Evolutionary conservation across 441 rosid genomes (phyloP), one percentile per base, ranked within the genome.

Genomic region (Biscutella auriculata): DNA sequence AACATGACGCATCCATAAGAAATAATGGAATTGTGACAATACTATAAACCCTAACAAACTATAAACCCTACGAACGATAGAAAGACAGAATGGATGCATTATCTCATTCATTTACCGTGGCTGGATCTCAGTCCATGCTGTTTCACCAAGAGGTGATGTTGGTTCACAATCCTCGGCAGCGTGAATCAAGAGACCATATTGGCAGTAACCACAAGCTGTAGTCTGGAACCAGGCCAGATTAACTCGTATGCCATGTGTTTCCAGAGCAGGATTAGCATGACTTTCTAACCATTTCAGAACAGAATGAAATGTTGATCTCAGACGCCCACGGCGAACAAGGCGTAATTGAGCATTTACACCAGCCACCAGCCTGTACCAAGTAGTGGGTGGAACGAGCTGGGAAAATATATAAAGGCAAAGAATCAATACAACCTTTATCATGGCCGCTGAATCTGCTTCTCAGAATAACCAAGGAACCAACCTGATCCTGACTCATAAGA

Each of bases 281-380:
- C 87, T 88, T 76, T 86, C 97, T 68, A 94, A 82, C 99, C 97
- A 94, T 71, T 40, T 79, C 45, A 88, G 66, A 59, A 90, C 83
- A 53, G 87, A 67, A 62, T 74, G 74, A 68, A 90, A 84, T 57
- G 97, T 82, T 34, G 75, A 77, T 72, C 73, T 75, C 51, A 95
- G 71, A 58, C 88, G 76, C 61, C 99, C 97, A 57, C 83, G 82
- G 17, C 82, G 72, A 81, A 95, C 99, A 56, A 95, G 77, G 53
- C 97, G 97, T 61, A 90, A 63, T 70, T 88, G 97, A 53, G 95
- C 94, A 83, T 88, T 95, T 73, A 95, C 78, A 80, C 99, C 99
- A 65, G 97, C 95, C 72, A 83, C 92, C 78, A 91, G 77, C 30
- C 97, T 83, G 52, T 88, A 90, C 97, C 99, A 91, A 34, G 82